These are phyloP conservation scores for Rhodosporidiobolus odoratus DNA, from an alignment of 768 basidiomycete species.

Conservation along the genomic window DNA sequence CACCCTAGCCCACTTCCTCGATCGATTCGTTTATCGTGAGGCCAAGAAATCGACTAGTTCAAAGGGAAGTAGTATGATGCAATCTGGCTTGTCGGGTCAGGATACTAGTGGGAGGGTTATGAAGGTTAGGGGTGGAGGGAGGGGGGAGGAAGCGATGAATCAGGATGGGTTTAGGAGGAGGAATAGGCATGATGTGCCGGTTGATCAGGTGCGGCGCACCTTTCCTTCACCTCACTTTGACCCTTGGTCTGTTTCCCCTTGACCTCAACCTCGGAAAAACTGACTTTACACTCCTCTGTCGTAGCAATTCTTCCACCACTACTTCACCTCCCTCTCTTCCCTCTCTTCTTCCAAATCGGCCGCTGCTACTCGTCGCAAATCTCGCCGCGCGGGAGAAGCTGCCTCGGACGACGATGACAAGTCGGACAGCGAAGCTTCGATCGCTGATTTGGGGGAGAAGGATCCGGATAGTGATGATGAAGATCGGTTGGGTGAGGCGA, in stretches of 20 bases:
- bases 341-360: slow-evolving; percentile 48
- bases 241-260: slow-evolving; percentile 8
- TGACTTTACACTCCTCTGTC: neutral
- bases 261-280: neutral
- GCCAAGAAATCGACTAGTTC: slow-evolving; percentile 66
- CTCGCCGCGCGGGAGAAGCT: slow-evolving; percentile 24
- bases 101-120: slow-evolving; percentile 55
- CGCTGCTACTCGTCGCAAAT: slow-evolving; percentile 34
- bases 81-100: slow-evolving; percentile 67
- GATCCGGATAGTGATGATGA: slow-evolving; percentile 9
- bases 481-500: slow-evolving; percentile 13
- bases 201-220: slow-evolving; percentile 54
- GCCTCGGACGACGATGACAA: slow-evolving; percentile 18
- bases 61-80: slow-evolving; percentile 88
- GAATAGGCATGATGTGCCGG: slow-evolving; percentile 67
- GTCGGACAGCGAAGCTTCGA: slow-evolving; percentile 22
- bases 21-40: slow-evolving; percentile 95
- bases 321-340: slow-evolving; percentile 68
- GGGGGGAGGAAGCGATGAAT: slow-evolving; percentile 61
- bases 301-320: slow-evolving; percentile 85
- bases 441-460: slow-evolving; percentile 10
- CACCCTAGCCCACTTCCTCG: slow-evolving; percentile 89
- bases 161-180: slow-evolving; percentile 67
- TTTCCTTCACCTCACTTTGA: no score
- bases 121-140: slow-evolving; percentile 59